phyloP scores from a whole-genome alignment of 2,329 filamentous ascomycete genomes.

The Fusarium graminum region DNA sequence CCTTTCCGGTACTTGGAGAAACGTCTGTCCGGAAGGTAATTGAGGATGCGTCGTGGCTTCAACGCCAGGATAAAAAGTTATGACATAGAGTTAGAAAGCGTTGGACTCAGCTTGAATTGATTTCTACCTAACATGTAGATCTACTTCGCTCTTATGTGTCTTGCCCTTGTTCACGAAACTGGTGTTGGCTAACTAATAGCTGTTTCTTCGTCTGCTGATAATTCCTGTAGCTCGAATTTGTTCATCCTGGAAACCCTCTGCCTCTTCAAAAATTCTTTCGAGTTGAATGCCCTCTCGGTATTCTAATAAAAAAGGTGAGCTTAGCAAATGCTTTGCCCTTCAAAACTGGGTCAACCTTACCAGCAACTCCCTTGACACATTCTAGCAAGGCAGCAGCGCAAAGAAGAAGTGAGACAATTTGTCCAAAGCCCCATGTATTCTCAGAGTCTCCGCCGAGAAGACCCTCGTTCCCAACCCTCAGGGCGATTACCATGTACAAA shows the following conservation, averaged over 20 bases:
- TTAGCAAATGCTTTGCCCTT: too few species aligned
- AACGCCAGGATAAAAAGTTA: conserved; percentile 13
- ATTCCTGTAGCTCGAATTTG: background rate
- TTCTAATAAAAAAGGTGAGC: background rate
- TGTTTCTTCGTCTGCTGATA: background rate
- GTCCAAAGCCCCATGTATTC: background rate
- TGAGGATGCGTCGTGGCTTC: conserved; percentile 1
- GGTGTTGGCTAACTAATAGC: background rate
- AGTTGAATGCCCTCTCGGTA: background rate
- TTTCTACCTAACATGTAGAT: background rate
- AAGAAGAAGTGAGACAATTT: background rate
- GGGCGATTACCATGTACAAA: background rate
- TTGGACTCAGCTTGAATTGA: background rate
- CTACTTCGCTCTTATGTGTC: background rate
- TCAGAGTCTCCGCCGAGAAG: background rate
- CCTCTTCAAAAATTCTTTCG: background rate
- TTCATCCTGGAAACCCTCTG: background rate
- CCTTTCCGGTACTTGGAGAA: conserved; percentile 63
- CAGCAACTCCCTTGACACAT: background rate
- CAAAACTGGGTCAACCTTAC: background rate
- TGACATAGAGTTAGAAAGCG: background rate
- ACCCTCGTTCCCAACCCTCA: background rate
- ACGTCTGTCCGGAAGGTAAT: conserved; percentile 48
- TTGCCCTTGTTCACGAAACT: background rate
- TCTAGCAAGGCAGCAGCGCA: background rate